phyloP scores from a whole-genome alignment of 495 filamentous ascomycete species.

The Daldinia vernicosa region DNA sequence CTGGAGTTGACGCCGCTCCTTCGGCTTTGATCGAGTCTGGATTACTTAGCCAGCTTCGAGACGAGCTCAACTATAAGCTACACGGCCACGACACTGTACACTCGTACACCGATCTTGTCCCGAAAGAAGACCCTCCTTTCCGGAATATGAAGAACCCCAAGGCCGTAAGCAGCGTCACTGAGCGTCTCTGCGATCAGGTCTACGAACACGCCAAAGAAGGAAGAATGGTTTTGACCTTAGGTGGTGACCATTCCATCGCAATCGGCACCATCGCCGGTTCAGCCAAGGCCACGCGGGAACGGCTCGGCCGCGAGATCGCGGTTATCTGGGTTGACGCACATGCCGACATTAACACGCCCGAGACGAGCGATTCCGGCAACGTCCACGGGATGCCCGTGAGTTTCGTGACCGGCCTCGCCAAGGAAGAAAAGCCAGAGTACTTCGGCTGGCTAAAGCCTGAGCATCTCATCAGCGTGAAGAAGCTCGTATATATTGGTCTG shows the following conservation, averaged over 20 bases:
- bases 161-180: slow-evolving; percentile 87
- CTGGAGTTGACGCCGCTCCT: slow-evolving; percentile 91
- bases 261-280: slow-evolving; percentile 90
- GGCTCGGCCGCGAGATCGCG: slow-evolving; percentile 81
- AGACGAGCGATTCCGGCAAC: slow-evolving; percentile 88
- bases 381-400: slow-evolving; percentile 98
- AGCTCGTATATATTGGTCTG: slow-evolving; percentile 97
- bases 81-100: slow-evolving; percentile 86
- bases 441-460: slow-evolving; percentile 87
- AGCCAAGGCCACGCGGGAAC: slow-evolving; percentile 83
- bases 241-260: slow-evolving; percentile 95
- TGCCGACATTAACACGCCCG: slow-evolving; percentile 95
- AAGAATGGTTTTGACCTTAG: slow-evolving; percentile 89
- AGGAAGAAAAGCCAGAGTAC: slow-evolving; percentile 72
- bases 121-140: slow-evolving; percentile 76
- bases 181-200: slow-evolving; percentile 80
- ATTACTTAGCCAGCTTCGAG: slow-evolving; percentile 81
- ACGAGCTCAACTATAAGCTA: slow-evolving; percentile 88
- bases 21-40: slow-evolving; percentile 90
- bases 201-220: slow-evolving; percentile 87
- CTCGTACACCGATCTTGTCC: slow-evolving; percentile 79
- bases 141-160: slow-evolving; percentile 92
- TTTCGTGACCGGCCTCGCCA: slow-evolving; percentile 86
- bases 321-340: slow-evolving; percentile 99
- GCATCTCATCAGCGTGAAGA: slow-evolving; percentile 70